These are phyloP conservation scores for Globisporangium ultimum DNA, from an alignment of 352 stramenopile genomes.

Conservation along the genomic window DNA sequence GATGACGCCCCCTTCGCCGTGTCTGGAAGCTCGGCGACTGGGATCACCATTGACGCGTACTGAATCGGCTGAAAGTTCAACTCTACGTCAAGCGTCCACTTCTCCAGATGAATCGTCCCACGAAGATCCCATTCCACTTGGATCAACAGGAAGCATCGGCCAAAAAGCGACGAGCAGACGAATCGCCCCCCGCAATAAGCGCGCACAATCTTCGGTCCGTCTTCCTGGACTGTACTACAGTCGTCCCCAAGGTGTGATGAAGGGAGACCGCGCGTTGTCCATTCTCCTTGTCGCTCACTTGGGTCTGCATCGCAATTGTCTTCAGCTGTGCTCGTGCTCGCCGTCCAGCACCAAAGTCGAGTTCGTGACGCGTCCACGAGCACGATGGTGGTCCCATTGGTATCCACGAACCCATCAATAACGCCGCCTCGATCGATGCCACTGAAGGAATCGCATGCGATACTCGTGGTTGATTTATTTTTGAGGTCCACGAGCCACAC, in stretches of 20 bases:
- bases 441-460: too few species aligned
- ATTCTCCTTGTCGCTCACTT: background rate
- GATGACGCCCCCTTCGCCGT: too few species aligned
- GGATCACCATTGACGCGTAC: background rate
- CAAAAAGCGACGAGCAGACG: constrained; percentile 18
- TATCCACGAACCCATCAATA: constrained; percentile 1
- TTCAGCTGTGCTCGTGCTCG: background rate
- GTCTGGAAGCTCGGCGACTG: background rate
- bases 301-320: background rate
- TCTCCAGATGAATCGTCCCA: background rate
- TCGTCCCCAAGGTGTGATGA: background rate
- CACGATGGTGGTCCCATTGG: background rate
- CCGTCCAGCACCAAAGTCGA: constrained; percentile 3
- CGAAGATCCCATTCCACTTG: background rate
- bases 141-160: constrained; percentile 20
- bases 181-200: constrained; percentile 10
- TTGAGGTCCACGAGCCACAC: too few species aligned
- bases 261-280: background rate
- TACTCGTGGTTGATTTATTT: too few species aligned
- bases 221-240: background rate
- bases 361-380: background rate
- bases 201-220: background rate
- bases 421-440: background rate
- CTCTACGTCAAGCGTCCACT: constrained; percentile 12
- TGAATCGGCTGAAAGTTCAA: constrained; percentile 11